phyloP scores from a whole-genome alignment of 768 basidiomycete genomes.

The Agrocybe pediades region DNA sequence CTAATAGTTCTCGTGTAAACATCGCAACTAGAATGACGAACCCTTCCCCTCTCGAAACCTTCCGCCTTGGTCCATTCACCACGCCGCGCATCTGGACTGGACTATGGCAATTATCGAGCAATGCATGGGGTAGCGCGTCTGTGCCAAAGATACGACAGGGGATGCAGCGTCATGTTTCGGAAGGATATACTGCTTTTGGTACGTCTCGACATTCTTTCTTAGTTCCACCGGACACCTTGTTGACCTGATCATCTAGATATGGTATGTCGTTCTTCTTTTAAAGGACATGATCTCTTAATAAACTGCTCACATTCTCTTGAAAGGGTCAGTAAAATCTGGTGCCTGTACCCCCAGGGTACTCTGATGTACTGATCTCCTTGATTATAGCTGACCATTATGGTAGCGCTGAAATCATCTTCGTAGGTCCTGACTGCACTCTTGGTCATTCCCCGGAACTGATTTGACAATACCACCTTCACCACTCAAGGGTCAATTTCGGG shows the following conservation, averaged over 20 bases:
- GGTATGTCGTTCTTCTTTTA: constrained; percentile 24
- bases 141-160: constrained; percentile 63
- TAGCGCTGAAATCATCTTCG: constrained; percentile 79
- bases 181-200: constrained; percentile 71
- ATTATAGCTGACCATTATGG: constrained; percentile 83
- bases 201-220: constrained; percentile 2
- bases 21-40: constrained; percentile 17
- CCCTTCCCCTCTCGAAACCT: constrained; percentile 40
- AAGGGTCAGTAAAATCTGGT: neutral
- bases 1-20: neutral
- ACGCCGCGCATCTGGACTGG: constrained; percentile 75
- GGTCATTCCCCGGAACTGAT: constrained; percentile 5
- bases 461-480: constrained; percentile 6
- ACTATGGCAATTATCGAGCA: constrained; percentile 85
- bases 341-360: neutral
- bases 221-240: constrained; percentile 5
- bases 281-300: neutral
- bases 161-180: constrained; percentile 64
- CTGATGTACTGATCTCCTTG: neutral
- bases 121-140: constrained; percentile 81
- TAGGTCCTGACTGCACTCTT: constrained; percentile 33
- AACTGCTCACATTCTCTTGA: neutral
- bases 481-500: constrained; percentile 70
- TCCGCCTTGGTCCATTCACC: constrained; percentile 55
- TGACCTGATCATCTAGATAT: constrained; percentile 30